Conservation (phyloP, 176 grass and related monocot species). For the Saccharum officinarum region DNA sequence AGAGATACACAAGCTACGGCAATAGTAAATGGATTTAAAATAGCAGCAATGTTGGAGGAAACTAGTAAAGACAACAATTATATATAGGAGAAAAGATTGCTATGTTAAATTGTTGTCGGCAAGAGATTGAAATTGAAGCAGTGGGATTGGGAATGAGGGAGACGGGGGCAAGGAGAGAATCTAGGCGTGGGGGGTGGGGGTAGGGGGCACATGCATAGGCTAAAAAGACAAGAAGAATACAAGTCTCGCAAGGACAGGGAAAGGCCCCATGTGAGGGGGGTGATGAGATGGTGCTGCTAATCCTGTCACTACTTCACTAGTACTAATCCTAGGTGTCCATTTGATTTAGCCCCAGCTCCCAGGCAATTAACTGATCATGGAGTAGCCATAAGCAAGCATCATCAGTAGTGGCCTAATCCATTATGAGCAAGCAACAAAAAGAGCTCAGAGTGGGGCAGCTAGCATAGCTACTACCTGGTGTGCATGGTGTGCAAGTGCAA, state of each 20-base stretch:
- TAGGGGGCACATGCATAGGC: slow-evolving; percentile 54
- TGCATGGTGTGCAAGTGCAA: not conserved
- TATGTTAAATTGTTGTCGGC: slow-evolving; percentile 40
- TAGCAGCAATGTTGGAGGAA: slow-evolving; percentile 17
- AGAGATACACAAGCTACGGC: not conserved
- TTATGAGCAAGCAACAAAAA: slow-evolving; percentile 29
- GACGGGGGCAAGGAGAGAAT: slow-evolving; percentile 39
- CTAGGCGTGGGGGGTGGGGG: slow-evolving; percentile 44
- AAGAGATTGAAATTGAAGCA: slow-evolving; percentile 22
- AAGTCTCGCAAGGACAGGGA: slow-evolving; percentile 33
- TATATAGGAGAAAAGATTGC: slow-evolving; percentile 33
- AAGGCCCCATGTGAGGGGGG: slow-evolving; percentile 28
- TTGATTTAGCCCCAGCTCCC: slow-evolving; percentile 18
- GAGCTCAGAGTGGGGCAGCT: slow-evolving; percentile 20
- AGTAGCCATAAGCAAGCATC: slow-evolving; percentile 33
- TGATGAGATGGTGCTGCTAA: slow-evolving; percentile 35
- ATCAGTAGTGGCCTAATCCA: slow-evolving; percentile 27
- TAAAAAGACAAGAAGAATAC: slow-evolving; percentile 44
- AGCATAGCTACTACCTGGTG: too few species aligned
- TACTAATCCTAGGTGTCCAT: slow-evolving; percentile 24
- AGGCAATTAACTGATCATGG: slow-evolving; percentile 28
- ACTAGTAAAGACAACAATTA: slow-evolving; percentile 34
- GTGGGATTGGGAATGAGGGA: not conserved
- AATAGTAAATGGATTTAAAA: not conserved
- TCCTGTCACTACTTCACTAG: not conserved